A percentile compares a stretch with the other conserved stretches of the same genome.
These are phyloP conservation scores for Alternaria sp. DNA, from an alignment of 2,329 filamentous ascomycete species.

Conservation along the genomic window DNA sequence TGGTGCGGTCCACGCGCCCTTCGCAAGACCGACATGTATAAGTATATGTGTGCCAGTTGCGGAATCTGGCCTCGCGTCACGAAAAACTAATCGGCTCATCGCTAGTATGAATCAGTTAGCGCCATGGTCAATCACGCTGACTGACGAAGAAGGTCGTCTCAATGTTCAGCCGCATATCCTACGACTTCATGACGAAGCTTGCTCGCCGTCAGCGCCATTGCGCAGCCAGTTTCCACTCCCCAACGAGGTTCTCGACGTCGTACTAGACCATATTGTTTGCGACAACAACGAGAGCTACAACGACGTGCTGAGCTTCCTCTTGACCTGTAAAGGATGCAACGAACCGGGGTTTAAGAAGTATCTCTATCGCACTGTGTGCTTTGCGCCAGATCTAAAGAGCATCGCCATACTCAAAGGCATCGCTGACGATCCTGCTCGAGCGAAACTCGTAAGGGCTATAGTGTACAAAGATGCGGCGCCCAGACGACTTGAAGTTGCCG, in stretches of 20 bases:
- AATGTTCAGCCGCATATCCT: too few relatives aligned
- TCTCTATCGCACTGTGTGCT: not conserved
- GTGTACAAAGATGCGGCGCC: not conserved
- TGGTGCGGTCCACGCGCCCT: too few relatives aligned
- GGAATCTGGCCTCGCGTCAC: accelerated
- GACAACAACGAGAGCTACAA: not conserved
- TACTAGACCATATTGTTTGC: too few relatives aligned
- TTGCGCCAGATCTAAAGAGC: not conserved
- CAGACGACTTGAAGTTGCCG: not conserved
- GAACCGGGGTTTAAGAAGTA: not conserved
- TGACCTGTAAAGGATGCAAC: not conserved
- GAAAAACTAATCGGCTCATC: not conserved
- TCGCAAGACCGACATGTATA: too few relatives aligned
- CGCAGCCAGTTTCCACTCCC: too few relatives aligned
- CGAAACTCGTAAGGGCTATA: not conserved
- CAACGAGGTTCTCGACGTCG: too few relatives aligned
- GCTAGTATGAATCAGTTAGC: not conserved
- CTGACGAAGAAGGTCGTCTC: too few relatives aligned
- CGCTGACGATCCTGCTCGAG: not conserved
- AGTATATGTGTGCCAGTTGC: not conserved
- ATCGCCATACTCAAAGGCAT: not conserved
- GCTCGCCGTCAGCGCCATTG: too few relatives aligned
- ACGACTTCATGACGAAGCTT: not conserved
- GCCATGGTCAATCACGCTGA: not conserved
- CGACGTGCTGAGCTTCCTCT: not conserved